Evolutionary conservation across 768 basidiomycete genomes (phyloP).

Genomic region (Butyriboletus loyo): DNA sequence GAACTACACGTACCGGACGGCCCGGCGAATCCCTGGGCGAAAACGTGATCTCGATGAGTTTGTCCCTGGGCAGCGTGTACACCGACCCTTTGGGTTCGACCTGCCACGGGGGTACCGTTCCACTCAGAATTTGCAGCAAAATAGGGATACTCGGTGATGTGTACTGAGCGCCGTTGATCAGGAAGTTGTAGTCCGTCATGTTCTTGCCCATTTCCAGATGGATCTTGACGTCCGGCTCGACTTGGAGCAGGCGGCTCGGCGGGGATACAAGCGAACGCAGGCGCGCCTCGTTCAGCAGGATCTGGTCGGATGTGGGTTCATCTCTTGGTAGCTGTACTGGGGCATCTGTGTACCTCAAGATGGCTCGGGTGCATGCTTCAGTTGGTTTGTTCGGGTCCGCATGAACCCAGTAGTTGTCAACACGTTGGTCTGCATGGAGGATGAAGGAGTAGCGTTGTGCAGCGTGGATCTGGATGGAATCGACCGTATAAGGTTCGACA

Average conservation of each 20-base stretch:
- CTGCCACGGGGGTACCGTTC: conserved; percentile 1
- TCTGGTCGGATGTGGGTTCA: background rate
- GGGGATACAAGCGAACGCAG: conserved; percentile 15
- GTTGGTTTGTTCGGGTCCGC: conserved; percentile 3
- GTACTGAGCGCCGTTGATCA: conserved; percentile 13
- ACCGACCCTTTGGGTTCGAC: conserved; percentile 12
- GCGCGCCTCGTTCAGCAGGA: conserved; percentile 15
- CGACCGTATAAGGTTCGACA: conserved; percentile 36
- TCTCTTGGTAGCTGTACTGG: conserved; percentile 8
- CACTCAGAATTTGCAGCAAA: conserved; percentile 23
- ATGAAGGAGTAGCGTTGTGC: conserved; percentile 48
- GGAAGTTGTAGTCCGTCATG: conserved; percentile 8
- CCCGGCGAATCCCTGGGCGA: conserved; percentile 13
- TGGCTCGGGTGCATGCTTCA: conserved; percentile 27
- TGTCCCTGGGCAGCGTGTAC: conserved; percentile 13
- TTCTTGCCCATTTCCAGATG: conserved; percentile 14
- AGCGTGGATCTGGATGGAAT: conserved; percentile 32
- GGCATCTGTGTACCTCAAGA: conserved; percentile 11
- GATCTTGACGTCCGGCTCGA: conserved; percentile 18
- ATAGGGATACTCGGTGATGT: conserved; percentile 15
- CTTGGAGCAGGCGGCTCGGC: conserved; percentile 5
- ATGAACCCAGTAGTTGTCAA: conserved; percentile 40
- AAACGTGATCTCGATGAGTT: conserved; percentile 13
- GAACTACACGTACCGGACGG: conserved; percentile 28
- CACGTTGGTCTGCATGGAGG: conserved; percentile 35